A percentile compares a stretch with the other conserved stretches of the same genome.
These are phyloP conservation scores for Hirschfeldia incana DNA, from an alignment of 345 rosid genomes.

Conservation along the genomic window DNA sequence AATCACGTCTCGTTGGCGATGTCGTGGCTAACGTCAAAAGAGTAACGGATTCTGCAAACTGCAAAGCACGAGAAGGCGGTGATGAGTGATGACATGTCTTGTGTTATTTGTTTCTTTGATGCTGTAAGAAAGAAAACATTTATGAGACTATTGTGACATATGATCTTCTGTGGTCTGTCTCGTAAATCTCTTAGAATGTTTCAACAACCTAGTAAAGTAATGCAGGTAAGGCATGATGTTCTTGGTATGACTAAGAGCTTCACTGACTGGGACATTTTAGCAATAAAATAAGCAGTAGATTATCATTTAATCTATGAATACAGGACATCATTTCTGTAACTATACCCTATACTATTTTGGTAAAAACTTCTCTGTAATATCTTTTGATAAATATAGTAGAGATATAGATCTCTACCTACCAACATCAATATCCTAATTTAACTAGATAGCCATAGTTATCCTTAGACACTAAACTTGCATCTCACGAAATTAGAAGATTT, in stretches of 20 bases:
- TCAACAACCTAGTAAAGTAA: not conserved
- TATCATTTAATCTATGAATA: conserved; percentile 1
- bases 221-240: conserved; percentile 10
- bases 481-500: not conserved
- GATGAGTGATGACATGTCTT: conserved; percentile 18
- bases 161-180: not conserved
- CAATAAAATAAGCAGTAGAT: not conserved
- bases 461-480: not conserved
- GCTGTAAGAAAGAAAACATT: conserved; percentile 16
- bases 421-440: not conserved
- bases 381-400: conserved; percentile 1
- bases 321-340: not conserved
- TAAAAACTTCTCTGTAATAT: not conserved
- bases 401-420: not conserved
- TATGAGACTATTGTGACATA: not conserved
- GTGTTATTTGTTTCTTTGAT: conserved; percentile 17
- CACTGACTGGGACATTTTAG: not conserved
- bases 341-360: conserved; percentile 3
- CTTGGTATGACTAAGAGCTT: conserved; percentile 6
- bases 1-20: conserved; percentile 6
- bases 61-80: not conserved
- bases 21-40: conserved; percentile 13
- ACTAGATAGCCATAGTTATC: conserved; percentile 6
- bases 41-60: not conserved
- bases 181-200: conserved; percentile 4